phyloP scores from a whole-genome alignment of 1,139 yeast genomes.

The Diutina ranongensis region DNA sequence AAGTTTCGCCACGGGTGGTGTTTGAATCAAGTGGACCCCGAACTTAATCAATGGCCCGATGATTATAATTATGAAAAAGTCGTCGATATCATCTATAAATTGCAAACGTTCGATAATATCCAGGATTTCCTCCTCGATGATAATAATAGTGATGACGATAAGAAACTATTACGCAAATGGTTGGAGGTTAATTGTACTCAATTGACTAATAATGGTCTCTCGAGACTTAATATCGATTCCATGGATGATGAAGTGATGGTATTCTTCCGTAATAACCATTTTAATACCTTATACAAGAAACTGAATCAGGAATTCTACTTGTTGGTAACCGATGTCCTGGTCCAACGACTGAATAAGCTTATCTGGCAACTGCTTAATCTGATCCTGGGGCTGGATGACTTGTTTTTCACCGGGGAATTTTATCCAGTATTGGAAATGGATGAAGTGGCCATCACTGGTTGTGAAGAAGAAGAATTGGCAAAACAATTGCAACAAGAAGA shows the following conservation, averaged over 20 bases:
- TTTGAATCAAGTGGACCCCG: conserved; percentile 11
- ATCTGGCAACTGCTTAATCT: conserved; percentile 73
- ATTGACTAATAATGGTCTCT: conserved; percentile 54
- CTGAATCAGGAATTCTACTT: conserved; percentile 38
- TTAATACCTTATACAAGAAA: conserved; percentile 55
- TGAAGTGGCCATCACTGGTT: conserved; percentile 15
- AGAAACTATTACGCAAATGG: conserved; percentile 25
- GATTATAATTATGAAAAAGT: background rate
- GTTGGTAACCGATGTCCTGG: conserved; percentile 66
- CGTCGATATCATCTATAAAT: conserved; percentile 15
- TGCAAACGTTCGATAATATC: conserved; percentile 32
- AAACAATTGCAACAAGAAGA: conserved; percentile 51
- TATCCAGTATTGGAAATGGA: conserved; percentile 17
- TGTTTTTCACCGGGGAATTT: conserved; percentile 54
- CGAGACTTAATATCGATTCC: conserved; percentile 31
- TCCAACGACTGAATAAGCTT: conserved; percentile 30
- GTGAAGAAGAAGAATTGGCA: conserved; percentile 31
- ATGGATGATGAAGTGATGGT: conserved; percentile 36
- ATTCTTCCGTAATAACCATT: conserved; percentile 79
- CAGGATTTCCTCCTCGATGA: conserved; percentile 27
- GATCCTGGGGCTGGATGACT: conserved; percentile 53
- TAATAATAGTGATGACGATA: conserved; percentile 7
- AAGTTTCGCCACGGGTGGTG: conserved; percentile 44
- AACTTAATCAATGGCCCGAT: conserved; percentile 7
- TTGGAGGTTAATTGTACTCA: conserved; percentile 51